phyloP scores from a whole-genome alignment of 768 basidiomycete genomes.

The Pisolithus sp. region DNA sequence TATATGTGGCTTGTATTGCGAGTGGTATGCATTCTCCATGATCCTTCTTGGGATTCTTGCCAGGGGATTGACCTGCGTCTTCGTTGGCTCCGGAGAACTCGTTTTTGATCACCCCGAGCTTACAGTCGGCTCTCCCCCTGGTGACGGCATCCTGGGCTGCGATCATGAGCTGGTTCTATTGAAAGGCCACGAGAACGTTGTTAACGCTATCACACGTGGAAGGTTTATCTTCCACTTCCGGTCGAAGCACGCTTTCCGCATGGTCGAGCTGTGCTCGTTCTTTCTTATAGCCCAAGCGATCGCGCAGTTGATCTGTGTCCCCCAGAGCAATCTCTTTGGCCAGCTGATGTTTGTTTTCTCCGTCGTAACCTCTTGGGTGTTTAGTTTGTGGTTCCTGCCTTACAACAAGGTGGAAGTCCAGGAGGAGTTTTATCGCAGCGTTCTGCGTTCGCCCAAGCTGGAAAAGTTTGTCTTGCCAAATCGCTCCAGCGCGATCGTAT shows the following conservation, averaged over 20 bases:
- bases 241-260: neutral
- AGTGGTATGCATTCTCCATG: too few relatives aligned
- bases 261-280: too few relatives aligned
- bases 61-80: slow-evolving; percentile 20
- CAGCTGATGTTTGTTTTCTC: too few relatives aligned
- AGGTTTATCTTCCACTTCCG: neutral
- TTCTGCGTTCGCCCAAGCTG: slow-evolving; percentile 1
- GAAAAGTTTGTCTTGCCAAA: slow-evolving; percentile 7
- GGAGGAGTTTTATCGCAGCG: neutral
- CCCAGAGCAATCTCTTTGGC: too few relatives aligned
- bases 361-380: slow-evolving; percentile 21
- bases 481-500: slow-evolving; percentile 5
- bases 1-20: slow-evolving; percentile 7
- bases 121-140: too few relatives aligned
- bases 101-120: neutral
- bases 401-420: slow-evolving; percentile 25
- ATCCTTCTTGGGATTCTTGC: slow-evolving; percentile 19
- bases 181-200: neutral
- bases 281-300: too few relatives aligned
- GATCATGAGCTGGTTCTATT: too few relatives aligned
- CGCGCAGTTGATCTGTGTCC: too few relatives aligned
- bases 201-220: neutral
- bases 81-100: slow-evolving; percentile 19
- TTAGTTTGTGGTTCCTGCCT: slow-evolving; percentile 23
- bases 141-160: too few relatives aligned